Evolutionary conservation across 805 yeast species (phyloP).

Genomic region (Candida suzukii): DNA sequence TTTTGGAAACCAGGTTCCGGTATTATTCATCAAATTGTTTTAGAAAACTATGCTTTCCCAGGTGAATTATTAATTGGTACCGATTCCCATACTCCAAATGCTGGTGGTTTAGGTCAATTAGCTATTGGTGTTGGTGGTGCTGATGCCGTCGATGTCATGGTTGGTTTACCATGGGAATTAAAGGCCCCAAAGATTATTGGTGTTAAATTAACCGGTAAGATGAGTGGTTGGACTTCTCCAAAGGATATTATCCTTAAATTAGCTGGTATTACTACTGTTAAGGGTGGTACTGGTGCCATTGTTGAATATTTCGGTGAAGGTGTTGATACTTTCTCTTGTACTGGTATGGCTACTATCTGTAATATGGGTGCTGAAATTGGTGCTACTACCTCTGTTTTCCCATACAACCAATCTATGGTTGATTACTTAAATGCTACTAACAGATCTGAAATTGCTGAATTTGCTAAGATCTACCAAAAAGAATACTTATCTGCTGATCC

Average conservation of each 20-base stretch:
- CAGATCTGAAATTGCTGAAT: constrained; percentile 75
- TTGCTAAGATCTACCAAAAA: constrained; percentile 45
- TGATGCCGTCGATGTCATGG: constrained; percentile 96
- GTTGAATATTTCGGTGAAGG: constrained; percentile 98
- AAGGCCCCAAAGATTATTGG: constrained; percentile 95
- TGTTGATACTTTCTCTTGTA: constrained; percentile 79
- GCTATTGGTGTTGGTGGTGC: constrained; percentile 99
- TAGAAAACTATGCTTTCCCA: constrained; percentile 95
- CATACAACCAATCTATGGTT: constrained; percentile 53
- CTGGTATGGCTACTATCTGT: constrained; percentile 99
- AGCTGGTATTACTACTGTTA: constrained; percentile 89
- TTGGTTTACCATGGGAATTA: constrained; percentile 98
- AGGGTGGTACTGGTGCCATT: constrained; percentile 97
- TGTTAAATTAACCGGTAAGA: constrained; percentile 82
- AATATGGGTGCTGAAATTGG: constrained; percentile 99
- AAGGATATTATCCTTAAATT: constrained; percentile 91
- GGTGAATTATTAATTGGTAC: constrained; percentile 97
- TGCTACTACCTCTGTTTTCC: constrained; percentile 97
- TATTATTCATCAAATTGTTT: constrained; percentile 94
- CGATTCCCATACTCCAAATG: constrained; percentile 98
- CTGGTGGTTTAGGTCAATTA: constrained; percentile 97
- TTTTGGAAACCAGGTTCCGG: constrained; percentile 99
- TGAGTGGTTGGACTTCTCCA: constrained; percentile 95
- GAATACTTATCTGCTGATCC: constrained; percentile 71
- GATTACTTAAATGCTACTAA: constrained; percentile 74